Evolutionary conservation across 1,139 yeast genomes (phyloP).

Genomic region (Saccharomyces hybrid): DNA sequence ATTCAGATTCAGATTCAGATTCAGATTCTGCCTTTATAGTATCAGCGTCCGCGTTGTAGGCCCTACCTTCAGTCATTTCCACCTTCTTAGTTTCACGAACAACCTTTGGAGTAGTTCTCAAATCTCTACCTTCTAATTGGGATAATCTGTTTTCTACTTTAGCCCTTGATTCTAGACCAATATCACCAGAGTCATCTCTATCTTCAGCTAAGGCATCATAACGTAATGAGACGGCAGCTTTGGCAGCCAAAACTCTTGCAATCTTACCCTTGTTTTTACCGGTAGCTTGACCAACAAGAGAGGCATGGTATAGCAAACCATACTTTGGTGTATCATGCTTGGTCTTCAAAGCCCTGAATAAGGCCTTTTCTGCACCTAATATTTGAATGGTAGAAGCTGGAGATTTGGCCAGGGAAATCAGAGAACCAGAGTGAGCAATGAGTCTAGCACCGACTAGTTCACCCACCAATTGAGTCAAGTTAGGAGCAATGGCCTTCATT

Average conservation of each 20-base stretch:
- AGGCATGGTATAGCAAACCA: constrained; percentile 94
- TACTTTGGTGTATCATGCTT: constrained; percentile 98
- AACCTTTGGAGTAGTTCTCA: constrained; percentile 73
- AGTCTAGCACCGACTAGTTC: constrained; percentile 98
- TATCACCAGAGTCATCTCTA: constrained; percentile 88
- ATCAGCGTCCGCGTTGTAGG: constrained; percentile 93
- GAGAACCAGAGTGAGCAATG: constrained; percentile 95
- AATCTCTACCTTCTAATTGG: constrained; percentile 89
- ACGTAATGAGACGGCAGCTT: constrained; percentile 93
- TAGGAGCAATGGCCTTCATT: constrained; percentile 98
- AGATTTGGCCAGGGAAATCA: constrained; percentile 89
- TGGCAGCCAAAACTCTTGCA: constrained; percentile 97
- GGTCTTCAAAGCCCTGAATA: constrained; percentile 96
- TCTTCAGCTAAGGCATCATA: constrained; percentile 97
- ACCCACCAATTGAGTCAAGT: constrained; percentile 89
- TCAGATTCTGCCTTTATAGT: constrained; percentile 43
- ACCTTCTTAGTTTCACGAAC: constrained; percentile 74
- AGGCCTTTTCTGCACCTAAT: constrained; percentile 98
- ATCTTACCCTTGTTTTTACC: constrained; percentile 98
- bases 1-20: too few relatives aligned
- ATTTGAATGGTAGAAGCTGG: constrained; percentile 99
- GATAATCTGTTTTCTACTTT: constrained; percentile 93
- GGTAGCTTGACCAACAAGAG: constrained; percentile 94
- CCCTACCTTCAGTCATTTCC: constrained; percentile 73
- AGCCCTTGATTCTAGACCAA: constrained; percentile 86